A percentile compares a stretch with the other conserved stretches of the same genome.
Evolutionary conservation across 768 basidiomycete species (phyloP).

Genomic region (Hygrophoropsis aurantiaca): DNA sequence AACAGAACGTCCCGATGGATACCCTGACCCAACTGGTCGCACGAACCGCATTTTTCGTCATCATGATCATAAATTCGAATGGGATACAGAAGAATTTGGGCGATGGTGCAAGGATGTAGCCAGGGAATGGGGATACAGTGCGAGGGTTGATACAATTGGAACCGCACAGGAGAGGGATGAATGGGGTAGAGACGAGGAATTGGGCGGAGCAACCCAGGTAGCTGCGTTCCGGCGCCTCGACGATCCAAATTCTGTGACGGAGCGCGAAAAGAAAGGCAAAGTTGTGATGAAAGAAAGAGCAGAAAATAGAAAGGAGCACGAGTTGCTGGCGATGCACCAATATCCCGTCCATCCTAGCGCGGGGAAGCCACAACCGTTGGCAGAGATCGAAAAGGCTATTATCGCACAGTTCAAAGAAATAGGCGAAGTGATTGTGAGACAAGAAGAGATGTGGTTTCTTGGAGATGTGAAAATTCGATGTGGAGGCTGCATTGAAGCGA

Average conservation of each 20-base stretch:
- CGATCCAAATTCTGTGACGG: slow-evolving; percentile 24
- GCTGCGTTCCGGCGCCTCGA: slow-evolving; percentile 59
- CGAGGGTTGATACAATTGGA: slow-evolving; percentile 61
- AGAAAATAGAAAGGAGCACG: slow-evolving; percentile 35
- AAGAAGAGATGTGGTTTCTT: slow-evolving; percentile 48
- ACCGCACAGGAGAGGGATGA: slow-evolving; percentile 57
- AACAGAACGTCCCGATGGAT: slow-evolving; percentile 46
- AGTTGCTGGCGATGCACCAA: slow-evolving; percentile 44
- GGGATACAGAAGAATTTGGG: slow-evolving; percentile 74
- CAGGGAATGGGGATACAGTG: slow-evolving; percentile 69
- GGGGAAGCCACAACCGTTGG: slow-evolving; percentile 38
- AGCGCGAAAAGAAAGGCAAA: slow-evolving; percentile 29
- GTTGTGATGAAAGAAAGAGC: slow-evolving; percentile 10
- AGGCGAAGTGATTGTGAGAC: slow-evolving; percentile 45
- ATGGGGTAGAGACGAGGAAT: slow-evolving; percentile 66
- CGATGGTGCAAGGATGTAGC: slow-evolving; percentile 60
- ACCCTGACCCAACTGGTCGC: slow-evolving; percentile 71
- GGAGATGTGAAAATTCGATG: slow-evolving; percentile 32
- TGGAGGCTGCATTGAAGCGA: slow-evolving; percentile 31
- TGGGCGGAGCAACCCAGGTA: slow-evolving; percentile 68
- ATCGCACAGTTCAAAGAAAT: slow-evolving; percentile 55
- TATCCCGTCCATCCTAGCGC: slow-evolving; percentile 53
- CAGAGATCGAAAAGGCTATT: slow-evolving; percentile 50
- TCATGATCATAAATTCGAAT: slow-evolving; percentile 86
- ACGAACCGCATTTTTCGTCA: slow-evolving; percentile 79